Evolutionary conservation across 2,329 filamentous ascomycete genomes (phyloP), one percentile per base, ranked within the genome.

Genomic region (Talaromyces sp.): DNA sequence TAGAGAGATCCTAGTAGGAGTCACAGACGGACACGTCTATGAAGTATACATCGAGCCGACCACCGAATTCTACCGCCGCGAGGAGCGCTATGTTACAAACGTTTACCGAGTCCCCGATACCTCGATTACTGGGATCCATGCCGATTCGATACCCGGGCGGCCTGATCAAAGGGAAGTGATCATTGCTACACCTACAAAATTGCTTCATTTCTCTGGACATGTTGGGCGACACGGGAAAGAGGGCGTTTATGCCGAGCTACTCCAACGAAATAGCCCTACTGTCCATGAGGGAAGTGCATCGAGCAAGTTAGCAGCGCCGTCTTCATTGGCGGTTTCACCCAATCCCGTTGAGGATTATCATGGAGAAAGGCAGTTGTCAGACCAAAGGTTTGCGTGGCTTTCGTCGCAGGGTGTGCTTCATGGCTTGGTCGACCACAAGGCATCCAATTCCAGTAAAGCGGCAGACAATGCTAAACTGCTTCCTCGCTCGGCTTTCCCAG

Each of bases 31-130:
- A 30, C 95, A 92, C 74, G 86, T 99, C 34, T 98, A 96, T 77
- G 95, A 99, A 77, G 89, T 89, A 18, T 98, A 92, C 70, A 94
- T 99, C 71, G 95, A 99, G 75, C 92, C 92, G 3, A 90, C 92
- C 14, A 92, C 89, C 56, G 95, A 98, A 73, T 97, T 97, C 77
- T 98, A 97, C 77, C 86, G 92, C 67, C 90, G 94, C 72, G 93
- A 98, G 75, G 95, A 99, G 74, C 92, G 92, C 76, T 96, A 96
- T 73, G 78, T 96, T 63, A 94, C 94, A 75, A 85, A 83, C 40
- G 83, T 99, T 23, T 92, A 93, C 74, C 93, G 89, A 72, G 84
- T 92, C 7, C 85, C 89, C 1, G 92, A 96, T 73, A 91, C 89
- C 0, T 87, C 93, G 0, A 85, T 98, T 40, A 91, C 90, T 0